Evolutionary conservation across 495 filamentous ascomycete genomes (phyloP), one percentile per base, ranked within the genome.

Genomic region (Penicillium manginii): DNA sequence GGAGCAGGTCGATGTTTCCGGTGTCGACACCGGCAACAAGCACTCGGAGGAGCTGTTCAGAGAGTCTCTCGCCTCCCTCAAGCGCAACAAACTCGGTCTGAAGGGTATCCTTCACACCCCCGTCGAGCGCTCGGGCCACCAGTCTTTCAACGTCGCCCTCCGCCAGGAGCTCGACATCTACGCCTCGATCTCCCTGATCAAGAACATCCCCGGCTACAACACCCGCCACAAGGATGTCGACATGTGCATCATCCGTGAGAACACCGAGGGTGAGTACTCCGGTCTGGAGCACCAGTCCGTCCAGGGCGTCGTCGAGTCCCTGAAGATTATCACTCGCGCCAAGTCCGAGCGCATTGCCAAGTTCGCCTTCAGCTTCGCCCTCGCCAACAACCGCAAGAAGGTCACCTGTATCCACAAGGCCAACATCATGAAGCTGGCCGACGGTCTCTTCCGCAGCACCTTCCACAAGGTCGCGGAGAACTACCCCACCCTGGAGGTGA

Each of bases 401-500:
- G 91, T 98, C 26, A 98, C 93, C 61, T 97, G 92, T 78, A 97
- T 98, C 68, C 96, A 98, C 85, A 98, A 98, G 83, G 96, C 94
- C 71, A 98, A 98, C 82, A 98, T 98, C 81, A 98, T 98, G 94
- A 98, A 98, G 84, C 83, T 98, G 51, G 93, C 93, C 76, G 94
- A 98, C 69, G 94, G 94, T 79, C 88, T 98, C 58, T 98, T 98
- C 88, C 89, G 94, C 70, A 91, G 88, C 77, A 98, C 94, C 47
- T 94, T 98, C 85, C 89, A 96, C 79, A 85, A 87, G 64, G 86
- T 96, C 62, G 91, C 92, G 50, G 88, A 92, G 77, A 89, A 96
- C 70, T 98, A 93, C 77, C 92, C 94, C 46, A 93, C 91, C 32
- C 80, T 98, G 57, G 91, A 96, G 81, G 87, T 88, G 55, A 94